Base-by-base conservation (phyloP, 1,284 basidiomycete genomes). In the Pascua sp. region DNA sequence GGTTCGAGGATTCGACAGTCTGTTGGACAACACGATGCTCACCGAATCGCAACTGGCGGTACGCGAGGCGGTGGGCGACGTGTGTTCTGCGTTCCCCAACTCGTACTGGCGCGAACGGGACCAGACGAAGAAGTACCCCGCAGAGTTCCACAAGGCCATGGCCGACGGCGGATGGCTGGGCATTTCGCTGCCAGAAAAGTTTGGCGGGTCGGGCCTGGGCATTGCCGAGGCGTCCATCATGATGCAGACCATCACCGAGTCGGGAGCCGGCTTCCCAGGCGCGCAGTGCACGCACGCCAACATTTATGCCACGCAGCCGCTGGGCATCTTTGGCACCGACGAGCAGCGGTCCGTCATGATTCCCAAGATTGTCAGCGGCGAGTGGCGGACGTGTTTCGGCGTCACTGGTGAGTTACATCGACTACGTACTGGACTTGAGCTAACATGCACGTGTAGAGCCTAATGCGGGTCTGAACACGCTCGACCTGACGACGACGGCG, bases 231-330 rank as follows among this genome's bases (percentile, higher is more conserved):
- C 56, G 4, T 44, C 53, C 2, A 51, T 56, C 51, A 61, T 61
- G 60, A 58, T 61, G 60, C 60, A 61, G 56, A 61, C 60, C 9
- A 58, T 61, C 54, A 58, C 60, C 40, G 56, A 58, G 60, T 51
- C 47, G 9, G 60, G 60, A 16, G 60, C 54, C 5, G 60, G 60
- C 1, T 61, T 61, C 49, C 60, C 60, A 2, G 54, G 56, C 16
- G 60, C 60, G 8, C 60, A 61, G 54, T 45, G 47, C 47, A 61
- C 56, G 17, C 60, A 61, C 51, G 60, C 50, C 39, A 61, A 61
- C 54, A 47, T 61, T 45, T 61, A 56, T 51, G 60, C 53, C 15
- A 61, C 56, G 13, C 56, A 56, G 49, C 60, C 60, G 12, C 56
- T 61, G 32, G 56, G 41, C 12, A 58, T 61, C 39, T 61, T 61